Percentiles rank a stretch among this genome's conserved stretches.
Evolutionary conservation across 148 eudicot species (phyloP).

Genomic region (Camellia sinensis): DNA sequence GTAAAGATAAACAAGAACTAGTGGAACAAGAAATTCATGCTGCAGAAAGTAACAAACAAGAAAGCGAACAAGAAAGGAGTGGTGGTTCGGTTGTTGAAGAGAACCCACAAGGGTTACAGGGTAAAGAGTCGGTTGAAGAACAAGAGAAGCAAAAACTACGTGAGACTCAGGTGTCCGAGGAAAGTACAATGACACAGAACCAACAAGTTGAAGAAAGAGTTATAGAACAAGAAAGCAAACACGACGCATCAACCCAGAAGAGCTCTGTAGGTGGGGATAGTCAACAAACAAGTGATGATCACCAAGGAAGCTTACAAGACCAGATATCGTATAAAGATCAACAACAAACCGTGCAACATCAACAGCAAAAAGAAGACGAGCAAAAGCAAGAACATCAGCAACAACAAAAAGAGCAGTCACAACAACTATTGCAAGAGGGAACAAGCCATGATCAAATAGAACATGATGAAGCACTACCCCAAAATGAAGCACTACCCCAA

Average conservation of each 20-base stretch:
- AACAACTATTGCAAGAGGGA: slow-evolving; percentile 25
- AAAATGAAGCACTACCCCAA: slow-evolving; percentile 20
- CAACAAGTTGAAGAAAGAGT: slow-evolving; percentile 23
- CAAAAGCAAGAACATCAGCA: slow-evolving; percentile 21
- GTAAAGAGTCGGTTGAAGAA: slow-evolving; percentile 29
- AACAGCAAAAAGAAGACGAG: slow-evolving; percentile 27
- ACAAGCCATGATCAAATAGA: slow-evolving; percentile 28
- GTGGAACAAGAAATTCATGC: slow-evolving; percentile 7
- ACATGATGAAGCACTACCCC: slow-evolving; percentile 26
- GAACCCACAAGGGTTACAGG: slow-evolving; percentile 28
- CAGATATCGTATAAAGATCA: slow-evolving; percentile 25
- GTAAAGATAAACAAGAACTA: neutral
- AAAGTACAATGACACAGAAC: slow-evolving; percentile 39
- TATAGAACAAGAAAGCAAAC: neutral
- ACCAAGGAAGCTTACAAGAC: neutral
- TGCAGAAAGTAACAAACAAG: slow-evolving; percentile 1
- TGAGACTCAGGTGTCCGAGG: slow-evolving; percentile 41
- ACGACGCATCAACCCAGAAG: neutral
- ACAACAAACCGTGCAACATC: slow-evolving; percentile 19
- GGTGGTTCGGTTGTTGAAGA: slow-evolving; percentile 22
- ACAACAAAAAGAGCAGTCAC: slow-evolving; percentile 22
- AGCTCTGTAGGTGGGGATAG: neutral
- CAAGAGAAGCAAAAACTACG: slow-evolving; percentile 3
- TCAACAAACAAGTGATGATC: neutral
- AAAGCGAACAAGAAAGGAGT: neutral